A percentile compares a stretch with the other conserved stretches of the same genome.
Conservation (phyloP, 306 rosid genomes). For the Castanopsis chinensis region DNA sequence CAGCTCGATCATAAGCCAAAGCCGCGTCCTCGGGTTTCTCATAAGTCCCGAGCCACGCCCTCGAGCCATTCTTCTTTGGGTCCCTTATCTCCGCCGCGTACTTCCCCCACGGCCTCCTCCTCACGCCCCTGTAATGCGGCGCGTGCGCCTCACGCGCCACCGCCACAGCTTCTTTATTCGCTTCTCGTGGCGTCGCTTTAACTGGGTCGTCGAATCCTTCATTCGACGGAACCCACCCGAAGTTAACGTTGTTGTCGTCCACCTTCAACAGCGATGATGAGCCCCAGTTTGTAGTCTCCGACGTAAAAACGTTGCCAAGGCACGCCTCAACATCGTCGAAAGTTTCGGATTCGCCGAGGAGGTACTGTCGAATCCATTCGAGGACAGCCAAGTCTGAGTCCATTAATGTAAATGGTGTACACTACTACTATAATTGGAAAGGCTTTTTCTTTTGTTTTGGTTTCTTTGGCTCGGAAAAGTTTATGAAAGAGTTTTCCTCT, state of each 20-base stretch:
- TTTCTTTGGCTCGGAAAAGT: too few species aligned
- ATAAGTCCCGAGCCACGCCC: constrained; percentile 16
- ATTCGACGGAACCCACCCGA: background rate
- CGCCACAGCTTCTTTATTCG: background rate
- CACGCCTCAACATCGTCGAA: background rate
- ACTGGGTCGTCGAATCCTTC: background rate
- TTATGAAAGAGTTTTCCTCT: too few species aligned
- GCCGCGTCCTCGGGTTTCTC: constrained; percentile 20
- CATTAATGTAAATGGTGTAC: background rate
- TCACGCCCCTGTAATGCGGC: background rate
- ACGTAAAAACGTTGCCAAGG: background rate
- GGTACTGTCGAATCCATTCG: background rate
- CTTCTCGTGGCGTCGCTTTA: background rate
- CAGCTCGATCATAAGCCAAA: constrained; percentile 19
- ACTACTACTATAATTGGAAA: background rate
- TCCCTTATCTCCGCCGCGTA: constrained; percentile 18
- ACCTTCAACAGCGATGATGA: background rate
- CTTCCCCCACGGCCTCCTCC: constrained; percentile 16
- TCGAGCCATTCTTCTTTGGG: background rate
- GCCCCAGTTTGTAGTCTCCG: background rate
- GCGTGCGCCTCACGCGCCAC: background rate
- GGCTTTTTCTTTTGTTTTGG: background rate
- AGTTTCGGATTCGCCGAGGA: background rate
- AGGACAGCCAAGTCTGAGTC: background rate
- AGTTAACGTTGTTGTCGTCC: background rate